These are phyloP conservation scores for Gossypium turneri DNA, from an alignment of 345 rosid species.

Conservation along the genomic window DNA sequence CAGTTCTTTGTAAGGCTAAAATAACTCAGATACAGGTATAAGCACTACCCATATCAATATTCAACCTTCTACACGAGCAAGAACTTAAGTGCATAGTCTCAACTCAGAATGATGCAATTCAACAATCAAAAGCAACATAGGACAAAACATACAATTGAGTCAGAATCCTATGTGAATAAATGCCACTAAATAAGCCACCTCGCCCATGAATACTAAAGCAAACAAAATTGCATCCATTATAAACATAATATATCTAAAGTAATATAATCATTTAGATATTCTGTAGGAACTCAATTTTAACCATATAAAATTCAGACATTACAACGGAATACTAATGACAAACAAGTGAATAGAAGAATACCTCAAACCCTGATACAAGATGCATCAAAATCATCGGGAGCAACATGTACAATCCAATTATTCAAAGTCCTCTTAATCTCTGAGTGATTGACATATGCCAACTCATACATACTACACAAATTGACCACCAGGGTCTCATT, in stretches of 20 bases:
- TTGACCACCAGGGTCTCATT: constrained; percentile 88
- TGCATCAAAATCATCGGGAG: constrained; percentile 92
- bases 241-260: background rate
- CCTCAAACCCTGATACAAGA: constrained; percentile 81
- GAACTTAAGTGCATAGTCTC: background rate
- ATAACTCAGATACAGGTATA: background rate
- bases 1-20: background rate
- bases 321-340: background rate
- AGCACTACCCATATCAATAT: background rate
- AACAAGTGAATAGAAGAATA: constrained; percentile 2
- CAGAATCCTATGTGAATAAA: background rate
- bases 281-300: background rate
- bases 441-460: constrained; percentile 86
- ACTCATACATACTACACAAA: constrained; percentile 95
- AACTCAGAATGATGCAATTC: background rate
- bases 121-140: background rate
- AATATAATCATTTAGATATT: background rate
- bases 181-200: background rate
- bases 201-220: background rate
- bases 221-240: background rate
- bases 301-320: background rate
- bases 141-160: background rate
- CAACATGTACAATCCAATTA: constrained; percentile 83
- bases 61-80: background rate
- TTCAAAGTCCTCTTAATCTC: constrained; percentile 80